Base-by-base conservation (phyloP, 2,329 filamentous ascomycete species). In the Talaromyces sp. region DNA sequence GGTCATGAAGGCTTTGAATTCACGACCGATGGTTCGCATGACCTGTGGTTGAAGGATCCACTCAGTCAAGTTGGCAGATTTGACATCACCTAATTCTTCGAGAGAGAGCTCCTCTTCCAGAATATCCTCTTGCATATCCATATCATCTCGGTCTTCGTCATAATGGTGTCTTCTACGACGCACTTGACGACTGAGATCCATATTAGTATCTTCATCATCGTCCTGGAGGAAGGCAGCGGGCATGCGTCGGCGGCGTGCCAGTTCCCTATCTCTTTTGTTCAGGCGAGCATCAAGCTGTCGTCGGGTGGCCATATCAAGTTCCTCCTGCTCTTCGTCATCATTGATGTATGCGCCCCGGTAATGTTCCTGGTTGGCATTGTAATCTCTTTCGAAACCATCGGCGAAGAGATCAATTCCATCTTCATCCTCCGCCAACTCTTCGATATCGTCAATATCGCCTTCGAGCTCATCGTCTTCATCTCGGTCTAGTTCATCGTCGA, bases 1-100 rank as follows among this genome's bases (percentile, higher is more conserved):
- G 11, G 95, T 98, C 70, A 99, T 81, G 81, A 99, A 99, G 2
- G 91, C 89, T 76, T 96, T 96, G 85, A 99, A 99, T 77, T 99
- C 95, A 71, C 93, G 87, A 73, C 92, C 93, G 76, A 99, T 95
- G 1, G 93, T 96, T 69, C 91, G 86, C 77, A 96, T 91, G 12
- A 99, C 95, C 14, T 92, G 86, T 2, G 91, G 91, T 69, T 93
- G 89, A 14, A 91, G 88, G 46, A 99, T 90, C 96, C 96, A 99
- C 67, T 99, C 95, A 0, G 92, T 96, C 72, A 99, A 81, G 68
- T 90, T 96, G 18, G 92, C 86, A 18, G 95, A 92, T 76, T 99
- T 99, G 67, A 98, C 89, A 74, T 99, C 95, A 66, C 90, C 87
- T 46, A 99, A 82, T 12, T 91, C 92, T 77, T 98, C 93, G 0